These are phyloP conservation scores for Diddensiella santjacobensis DNA, from an alignment of 805 yeast species.

Conservation along the genomic window DNA sequence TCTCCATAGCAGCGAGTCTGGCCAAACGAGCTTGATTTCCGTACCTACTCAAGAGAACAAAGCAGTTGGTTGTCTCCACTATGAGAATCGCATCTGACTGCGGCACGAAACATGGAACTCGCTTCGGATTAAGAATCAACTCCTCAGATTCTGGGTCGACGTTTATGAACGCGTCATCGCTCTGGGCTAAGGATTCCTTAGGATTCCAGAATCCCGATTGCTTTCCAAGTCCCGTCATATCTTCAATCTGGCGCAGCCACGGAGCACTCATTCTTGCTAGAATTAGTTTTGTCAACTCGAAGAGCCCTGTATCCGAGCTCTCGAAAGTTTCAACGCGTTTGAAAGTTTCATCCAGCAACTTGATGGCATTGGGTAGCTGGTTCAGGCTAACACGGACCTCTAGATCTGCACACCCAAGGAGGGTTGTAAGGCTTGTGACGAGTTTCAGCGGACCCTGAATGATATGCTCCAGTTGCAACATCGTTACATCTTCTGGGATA, in stretches of 20 bases:
- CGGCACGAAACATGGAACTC: slow-evolving; percentile 13
- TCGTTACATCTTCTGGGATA: neutral
- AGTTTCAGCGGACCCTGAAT: slow-evolving; percentile 6
- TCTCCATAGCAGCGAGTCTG: neutral
- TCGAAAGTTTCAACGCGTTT: slow-evolving; percentile 12
- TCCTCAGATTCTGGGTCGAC: slow-evolving; percentile 8
- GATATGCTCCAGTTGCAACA: slow-evolving; percentile 1
- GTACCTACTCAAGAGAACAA: slow-evolving; percentile 9
- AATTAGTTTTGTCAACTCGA: slow-evolving; percentile 8
- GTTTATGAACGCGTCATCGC: slow-evolving; percentile 5
- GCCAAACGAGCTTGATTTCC: neutral
- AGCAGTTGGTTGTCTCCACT: slow-evolving; percentile 16
- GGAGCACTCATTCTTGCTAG: slow-evolving; percentile 11
- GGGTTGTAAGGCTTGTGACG: slow-evolving; percentile 8
- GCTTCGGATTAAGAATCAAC: neutral
- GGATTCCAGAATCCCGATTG: slow-evolving; percentile 10
- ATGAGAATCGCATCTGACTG: slow-evolving; percentile 5
- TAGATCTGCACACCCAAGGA: slow-evolving; percentile 19
- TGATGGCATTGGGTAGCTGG: slow-evolving; percentile 11
- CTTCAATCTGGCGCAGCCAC: slow-evolving; percentile 14
- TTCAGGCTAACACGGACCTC: slow-evolving; percentile 3
- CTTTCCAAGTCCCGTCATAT: slow-evolving; percentile 11
- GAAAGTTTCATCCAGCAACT: slow-evolving; percentile 14
- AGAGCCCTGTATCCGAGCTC: slow-evolving; percentile 11
- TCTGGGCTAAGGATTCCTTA: neutral